Conservation (phyloP, 2,329 filamentous ascomycete species). For the Apiospora aurea region DNA sequence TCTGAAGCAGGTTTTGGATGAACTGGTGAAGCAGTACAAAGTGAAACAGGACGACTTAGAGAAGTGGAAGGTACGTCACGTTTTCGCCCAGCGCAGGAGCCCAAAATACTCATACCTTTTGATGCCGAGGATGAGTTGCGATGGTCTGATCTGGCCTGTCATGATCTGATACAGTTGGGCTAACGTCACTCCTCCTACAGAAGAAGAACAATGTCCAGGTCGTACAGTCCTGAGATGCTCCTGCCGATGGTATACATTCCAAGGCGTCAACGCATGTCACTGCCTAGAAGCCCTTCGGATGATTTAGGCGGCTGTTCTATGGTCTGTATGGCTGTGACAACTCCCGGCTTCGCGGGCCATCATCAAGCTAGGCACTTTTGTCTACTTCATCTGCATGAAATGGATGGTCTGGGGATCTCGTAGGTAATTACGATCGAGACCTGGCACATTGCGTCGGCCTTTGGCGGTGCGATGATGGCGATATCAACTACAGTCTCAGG, state of each 20-base stretch:
- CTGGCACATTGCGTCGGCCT: slow-evolving; percentile 32
- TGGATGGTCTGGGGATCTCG: neutral
- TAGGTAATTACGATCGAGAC: slow-evolving; percentile 35
- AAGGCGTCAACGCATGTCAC: slow-evolving; percentile 2
- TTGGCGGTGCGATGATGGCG: slow-evolving; percentile 33
- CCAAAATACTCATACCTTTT: slow-evolving; percentile 25
- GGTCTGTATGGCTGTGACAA: neutral
- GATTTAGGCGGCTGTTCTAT: neutral
- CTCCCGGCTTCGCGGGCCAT: neutral
- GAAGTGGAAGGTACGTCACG: slow-evolving; percentile 84
- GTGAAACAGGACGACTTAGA: slow-evolving; percentile 93
- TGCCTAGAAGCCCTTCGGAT: neutral
- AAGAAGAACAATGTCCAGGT: slow-evolving; percentile 92
- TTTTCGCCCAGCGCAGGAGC: slow-evolving; percentile 25
- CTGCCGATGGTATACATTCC: neutral
- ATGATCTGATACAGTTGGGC: slow-evolving; percentile 32
- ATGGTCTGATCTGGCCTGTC: slow-evolving; percentile 8
- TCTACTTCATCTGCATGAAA: slow-evolving; percentile 2
- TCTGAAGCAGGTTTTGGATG: slow-evolving; percentile 90
- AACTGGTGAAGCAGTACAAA: slow-evolving; percentile 96
- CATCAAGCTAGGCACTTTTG: neutral
- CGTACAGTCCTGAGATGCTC: slow-evolving; percentile 60
- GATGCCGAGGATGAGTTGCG: slow-evolving; percentile 28
- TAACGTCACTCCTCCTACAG: slow-evolving; percentile 51
- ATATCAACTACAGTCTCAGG: slow-evolving; percentile 8